Percentiles rank a stretch among this genome's conserved stretches.
These are phyloP conservation scores for Ophiostoma triangulosporum DNA, from an alignment of 2,329 filamentous ascomycete genomes.

Conservation along the genomic window DNA sequence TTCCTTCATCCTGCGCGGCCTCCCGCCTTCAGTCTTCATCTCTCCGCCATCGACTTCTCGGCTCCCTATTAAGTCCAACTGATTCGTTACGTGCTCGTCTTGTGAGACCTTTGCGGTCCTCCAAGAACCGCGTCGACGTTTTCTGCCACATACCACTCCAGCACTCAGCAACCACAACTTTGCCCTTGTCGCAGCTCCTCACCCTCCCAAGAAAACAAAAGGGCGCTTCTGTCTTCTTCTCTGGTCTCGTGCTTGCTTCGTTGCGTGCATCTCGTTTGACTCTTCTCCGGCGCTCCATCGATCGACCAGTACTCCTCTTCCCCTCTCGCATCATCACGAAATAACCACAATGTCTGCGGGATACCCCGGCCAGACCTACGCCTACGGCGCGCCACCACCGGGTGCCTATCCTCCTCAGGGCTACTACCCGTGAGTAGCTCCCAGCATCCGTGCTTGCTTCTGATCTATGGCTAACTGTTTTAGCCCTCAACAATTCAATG, in stretches of 20 bases:
- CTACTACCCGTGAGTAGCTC: slow-evolving; percentile 8
- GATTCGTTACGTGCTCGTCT: neutral
- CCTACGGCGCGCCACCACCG: slow-evolving; percentile 8
- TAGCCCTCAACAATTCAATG: slow-evolving; percentile 9
- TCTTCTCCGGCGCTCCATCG: neutral
- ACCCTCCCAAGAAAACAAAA: neutral
- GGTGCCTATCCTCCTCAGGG: slow-evolving; percentile 9
- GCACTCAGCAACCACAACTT: too few relatives aligned
- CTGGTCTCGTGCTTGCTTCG: neutral
- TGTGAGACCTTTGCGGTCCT: neutral
- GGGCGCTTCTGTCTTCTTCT: neutral
- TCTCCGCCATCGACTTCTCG: neutral
- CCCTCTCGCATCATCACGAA: neutral
- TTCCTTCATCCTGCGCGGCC: neutral
- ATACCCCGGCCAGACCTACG: neutral
- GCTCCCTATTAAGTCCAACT: neutral
- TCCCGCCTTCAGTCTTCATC: neutral
- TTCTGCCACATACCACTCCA: neutral
- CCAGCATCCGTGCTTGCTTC: neutral
- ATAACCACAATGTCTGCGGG: neutral
- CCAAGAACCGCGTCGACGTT: neutral
- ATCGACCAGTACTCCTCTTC: neutral
- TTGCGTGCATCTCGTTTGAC: neutral
- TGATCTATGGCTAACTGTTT: neutral
- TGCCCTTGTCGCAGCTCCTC: neutral